A percentile compares a stretch with the other conserved stretches of the same genome.
These are phyloP conservation scores for Ricinus communis DNA, from an alignment of 345 rosid species.

Conservation along the genomic window DNA sequence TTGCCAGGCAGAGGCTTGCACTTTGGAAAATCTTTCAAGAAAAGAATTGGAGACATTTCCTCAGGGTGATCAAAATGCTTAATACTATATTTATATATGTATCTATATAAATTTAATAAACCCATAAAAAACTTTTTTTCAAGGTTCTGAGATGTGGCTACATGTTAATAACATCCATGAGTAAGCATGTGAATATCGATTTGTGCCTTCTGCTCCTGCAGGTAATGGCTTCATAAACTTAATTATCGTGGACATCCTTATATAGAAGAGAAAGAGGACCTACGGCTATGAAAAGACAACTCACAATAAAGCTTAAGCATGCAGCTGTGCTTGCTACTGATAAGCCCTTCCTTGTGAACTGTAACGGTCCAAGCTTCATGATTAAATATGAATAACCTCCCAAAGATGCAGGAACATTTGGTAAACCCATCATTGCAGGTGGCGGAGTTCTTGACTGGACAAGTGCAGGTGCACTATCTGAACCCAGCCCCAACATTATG, in stretches of 20 bases:
- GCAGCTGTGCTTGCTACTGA: slow-evolving; percentile 97
- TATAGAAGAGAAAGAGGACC: not conserved
- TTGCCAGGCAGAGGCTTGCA: slow-evolving; percentile 86
- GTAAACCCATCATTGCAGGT: slow-evolving; percentile 60
- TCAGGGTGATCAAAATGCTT: slow-evolving; percentile 25
- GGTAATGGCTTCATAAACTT: not conserved
- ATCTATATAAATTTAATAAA: not conserved
- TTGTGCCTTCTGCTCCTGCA: not conserved
- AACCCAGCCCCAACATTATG: slow-evolving; percentile 76
- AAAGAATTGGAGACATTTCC: slow-evolving; percentile 15
- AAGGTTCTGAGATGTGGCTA: not conserved
- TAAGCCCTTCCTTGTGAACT: slow-evolving; percentile 85
- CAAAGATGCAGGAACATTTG: slow-evolving; percentile 67
- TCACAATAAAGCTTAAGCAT: slow-evolving; percentile 82
- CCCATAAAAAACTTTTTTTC: not conserved
- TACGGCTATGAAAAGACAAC: slow-evolving; percentile 22
- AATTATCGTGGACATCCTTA: not conserved
- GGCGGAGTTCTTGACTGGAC: slow-evolving; percentile 88
- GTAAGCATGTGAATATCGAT: not conserved
- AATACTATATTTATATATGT: not conserved
- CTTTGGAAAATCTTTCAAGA: slow-evolving; percentile 80
- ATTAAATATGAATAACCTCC: slow-evolving; percentile 77
- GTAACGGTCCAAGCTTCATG: slow-evolving; percentile 79
- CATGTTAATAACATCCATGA: not conserved
- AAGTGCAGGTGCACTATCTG: slow-evolving; percentile 79